phyloP scores from a whole-genome alignment of 1,284 basidiomycete genomes.

The Butyriboletus appendiculatus region DNA sequence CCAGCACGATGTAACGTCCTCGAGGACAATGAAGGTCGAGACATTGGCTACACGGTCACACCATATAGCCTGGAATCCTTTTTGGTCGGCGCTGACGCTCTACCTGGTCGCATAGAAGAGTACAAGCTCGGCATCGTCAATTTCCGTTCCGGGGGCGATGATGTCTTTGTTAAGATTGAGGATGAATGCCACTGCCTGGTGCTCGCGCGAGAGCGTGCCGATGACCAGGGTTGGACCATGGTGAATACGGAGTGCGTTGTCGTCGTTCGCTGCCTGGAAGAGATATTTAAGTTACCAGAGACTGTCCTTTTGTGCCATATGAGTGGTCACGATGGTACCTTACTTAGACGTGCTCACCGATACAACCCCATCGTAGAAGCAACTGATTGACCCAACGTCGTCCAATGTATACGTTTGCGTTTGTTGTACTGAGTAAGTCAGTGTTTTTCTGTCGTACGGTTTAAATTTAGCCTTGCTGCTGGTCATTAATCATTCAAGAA shows the following conservation, averaged over 20 bases:
- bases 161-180: not conserved
- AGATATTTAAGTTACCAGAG: constrained; percentile 3
- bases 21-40: constrained; percentile 9
- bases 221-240: constrained; percentile 17
- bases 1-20: constrained; percentile 16
- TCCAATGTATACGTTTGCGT: too few relatives aligned
- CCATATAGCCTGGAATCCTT: constrained; percentile 15
- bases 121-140: constrained; percentile 18
- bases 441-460: too few relatives aligned
- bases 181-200: constrained; percentile 19
- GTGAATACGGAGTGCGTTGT: constrained; percentile 22
- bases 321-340: not conserved
- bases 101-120: constrained; percentile 1
- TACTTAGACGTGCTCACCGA: constrained; percentile 1
- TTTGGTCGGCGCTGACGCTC: constrained; percentile 10
- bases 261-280: constrained; percentile 16
- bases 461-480: too few relatives aligned
- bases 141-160: not conserved
- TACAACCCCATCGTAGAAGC: not conserved
- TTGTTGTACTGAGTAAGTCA: too few relatives aligned
- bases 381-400: not conserved
- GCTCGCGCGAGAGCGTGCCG: constrained; percentile 6
- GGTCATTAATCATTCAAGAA: too few relatives aligned
- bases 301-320: constrained; percentile 15
- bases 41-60: constrained; percentile 15